Evolutionary conservation across 1,284 basidiomycete species (phyloP).

Genomic region (Cutaneotrichosporon cutaneum): DNA sequence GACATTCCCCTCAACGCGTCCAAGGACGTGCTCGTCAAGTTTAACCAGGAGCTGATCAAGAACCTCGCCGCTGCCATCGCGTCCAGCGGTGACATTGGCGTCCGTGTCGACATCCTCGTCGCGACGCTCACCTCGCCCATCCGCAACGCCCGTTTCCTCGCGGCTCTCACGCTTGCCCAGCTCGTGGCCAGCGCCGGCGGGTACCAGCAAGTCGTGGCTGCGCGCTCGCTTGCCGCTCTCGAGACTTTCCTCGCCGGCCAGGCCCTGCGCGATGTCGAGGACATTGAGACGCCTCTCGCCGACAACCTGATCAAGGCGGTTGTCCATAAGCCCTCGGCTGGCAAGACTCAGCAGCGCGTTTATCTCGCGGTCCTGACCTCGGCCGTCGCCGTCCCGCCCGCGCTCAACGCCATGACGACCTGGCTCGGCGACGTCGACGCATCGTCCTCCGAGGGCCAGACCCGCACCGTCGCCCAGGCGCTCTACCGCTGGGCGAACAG

Average conservation of each 20-base stretch:
- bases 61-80: constrained; percentile 18
- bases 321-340: constrained; percentile 36
- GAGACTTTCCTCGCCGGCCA: constrained; percentile 19
- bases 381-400: constrained; percentile 28
- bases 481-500: constrained; percentile 66
- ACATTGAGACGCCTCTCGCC: constrained; percentile 26
- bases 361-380: constrained; percentile 38
- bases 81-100: constrained; percentile 21
- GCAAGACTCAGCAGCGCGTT: constrained; percentile 38
- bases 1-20: constrained; percentile 12
- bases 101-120: constrained; percentile 21
- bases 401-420: constrained; percentile 14
- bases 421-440: constrained; percentile 29
- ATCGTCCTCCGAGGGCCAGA: constrained; percentile 11
- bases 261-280: constrained; percentile 24
- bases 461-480: constrained; percentile 24
- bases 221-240: constrained; percentile 49
- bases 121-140: constrained; percentile 10
- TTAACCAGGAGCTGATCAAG: constrained; percentile 22
- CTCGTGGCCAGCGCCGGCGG: constrained; percentile 21
- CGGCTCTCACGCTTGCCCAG: constrained; percentile 23
- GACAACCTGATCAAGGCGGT: constrained; percentile 29
- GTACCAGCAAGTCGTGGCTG: constrained; percentile 52
- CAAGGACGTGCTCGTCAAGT: constrained; percentile 16
- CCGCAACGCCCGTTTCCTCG: constrained; percentile 18